Conservation (phyloP, 169 alveolate genomes). For the Plasmodium inui region DNA sequence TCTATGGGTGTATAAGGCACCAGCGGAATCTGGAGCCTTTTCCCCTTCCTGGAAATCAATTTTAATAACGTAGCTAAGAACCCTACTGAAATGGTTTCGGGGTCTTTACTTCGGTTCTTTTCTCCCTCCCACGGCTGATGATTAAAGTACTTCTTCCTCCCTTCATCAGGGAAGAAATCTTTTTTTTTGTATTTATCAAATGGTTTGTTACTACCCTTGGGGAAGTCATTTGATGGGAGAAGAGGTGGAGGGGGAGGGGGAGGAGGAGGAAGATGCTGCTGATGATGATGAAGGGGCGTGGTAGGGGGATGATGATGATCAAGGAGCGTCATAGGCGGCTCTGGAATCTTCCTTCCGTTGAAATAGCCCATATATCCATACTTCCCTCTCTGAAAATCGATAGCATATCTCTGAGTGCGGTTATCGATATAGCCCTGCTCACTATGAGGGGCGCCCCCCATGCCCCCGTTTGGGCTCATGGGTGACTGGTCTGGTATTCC, state of each 20-base stretch:
- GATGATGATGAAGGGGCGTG: constrained; percentile 43
- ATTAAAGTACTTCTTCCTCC: not conserved
- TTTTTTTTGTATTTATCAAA: constrained; percentile 28
- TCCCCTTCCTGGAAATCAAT: constrained; percentile 52
- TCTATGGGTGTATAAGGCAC: constrained; percentile 73
- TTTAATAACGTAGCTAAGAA: constrained; percentile 74
- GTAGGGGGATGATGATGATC: constrained; percentile 26
- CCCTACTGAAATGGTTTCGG: constrained; percentile 64
- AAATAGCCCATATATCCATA: not conserved
- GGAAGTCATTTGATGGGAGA: not conserved
- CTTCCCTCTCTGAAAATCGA: not conserved
- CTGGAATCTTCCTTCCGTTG: not conserved
- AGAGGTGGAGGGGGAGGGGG: constrained; percentile 47
- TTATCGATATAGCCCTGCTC: not conserved
- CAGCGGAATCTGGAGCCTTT: constrained; percentile 40
- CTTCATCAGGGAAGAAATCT: not conserved
- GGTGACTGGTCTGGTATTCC: not conserved
- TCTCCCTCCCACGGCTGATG: not conserved
- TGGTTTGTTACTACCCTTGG: not conserved
- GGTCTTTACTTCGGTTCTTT: constrained; percentile 20
- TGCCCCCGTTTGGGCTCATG: not conserved
- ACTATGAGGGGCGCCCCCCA: not conserved
- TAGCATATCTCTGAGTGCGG: not conserved
- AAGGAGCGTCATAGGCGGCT: too few relatives aligned
- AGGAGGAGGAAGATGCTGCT: constrained; percentile 15